Evolutionary conservation across 169 alveolate genomes (phyloP).

Genomic region (Haemoproteus tartakovskyi): DNA sequence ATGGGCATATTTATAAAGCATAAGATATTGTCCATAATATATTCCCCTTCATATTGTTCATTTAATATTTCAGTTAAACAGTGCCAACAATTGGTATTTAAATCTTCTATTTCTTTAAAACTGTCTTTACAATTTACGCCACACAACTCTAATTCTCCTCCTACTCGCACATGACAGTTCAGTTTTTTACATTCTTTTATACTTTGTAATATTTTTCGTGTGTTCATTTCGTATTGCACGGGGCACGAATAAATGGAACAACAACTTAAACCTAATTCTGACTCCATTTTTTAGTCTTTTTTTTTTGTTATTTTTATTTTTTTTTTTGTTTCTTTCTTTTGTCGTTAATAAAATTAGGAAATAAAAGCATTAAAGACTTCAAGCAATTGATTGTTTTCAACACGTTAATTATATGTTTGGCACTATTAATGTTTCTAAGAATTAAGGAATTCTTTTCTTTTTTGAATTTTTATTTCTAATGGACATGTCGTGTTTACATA

Average conservation of each 20-base stretch:
- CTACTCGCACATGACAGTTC: constrained; percentile 38
- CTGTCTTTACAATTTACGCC: constrained; percentile 59
- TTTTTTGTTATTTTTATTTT: not conserved
- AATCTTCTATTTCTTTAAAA: constrained; percentile 55
- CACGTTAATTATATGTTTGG: too few relatives aligned
- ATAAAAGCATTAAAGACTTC: too few relatives aligned
- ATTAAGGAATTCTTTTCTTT: too few relatives aligned
- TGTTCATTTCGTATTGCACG: constrained; percentile 38
- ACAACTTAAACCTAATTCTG: constrained; percentile 35
- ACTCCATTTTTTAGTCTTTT: not conserved
- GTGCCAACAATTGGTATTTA: constrained; percentile 50
- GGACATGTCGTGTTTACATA: too few relatives aligned
- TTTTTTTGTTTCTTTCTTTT: not conserved
- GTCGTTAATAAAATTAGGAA: too few relatives aligned
- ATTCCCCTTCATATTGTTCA: constrained; percentile 5
- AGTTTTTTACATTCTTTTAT: constrained; percentile 37
- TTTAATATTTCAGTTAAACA: constrained; percentile 25
- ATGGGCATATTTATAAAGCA: constrained; percentile 66
- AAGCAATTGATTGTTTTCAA: too few relatives aligned
- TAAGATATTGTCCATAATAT: constrained; percentile 17
- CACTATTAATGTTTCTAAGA: too few relatives aligned
- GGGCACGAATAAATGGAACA: constrained; percentile 48
- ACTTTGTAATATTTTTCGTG: constrained; percentile 33
- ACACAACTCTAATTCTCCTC: constrained; percentile 55
- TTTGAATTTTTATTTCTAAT: too few relatives aligned